phyloP scores from a whole-genome alignment of 768 basidiomycete species.

The Serendipita vermifera region DNA sequence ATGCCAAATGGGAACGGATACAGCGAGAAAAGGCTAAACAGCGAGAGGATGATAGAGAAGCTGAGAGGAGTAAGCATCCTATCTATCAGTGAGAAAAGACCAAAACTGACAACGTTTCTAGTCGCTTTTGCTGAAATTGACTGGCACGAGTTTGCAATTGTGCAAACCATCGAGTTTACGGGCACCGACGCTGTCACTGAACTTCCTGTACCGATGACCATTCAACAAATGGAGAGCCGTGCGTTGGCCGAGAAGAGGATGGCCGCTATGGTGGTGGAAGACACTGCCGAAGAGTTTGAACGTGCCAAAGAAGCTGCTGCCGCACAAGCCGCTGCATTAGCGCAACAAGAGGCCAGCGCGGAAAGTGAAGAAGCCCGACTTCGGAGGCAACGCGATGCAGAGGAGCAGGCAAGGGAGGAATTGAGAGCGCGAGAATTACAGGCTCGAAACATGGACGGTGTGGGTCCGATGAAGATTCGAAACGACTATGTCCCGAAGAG shows the following conservation, averaged over 20 bases:
- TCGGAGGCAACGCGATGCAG: conserved; percentile 53
- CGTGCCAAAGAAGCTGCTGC: conserved; percentile 74
- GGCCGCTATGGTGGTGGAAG: conserved; percentile 98
- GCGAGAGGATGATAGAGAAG: conserved; percentile 81
- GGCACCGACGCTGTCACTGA: conserved; percentile 81
- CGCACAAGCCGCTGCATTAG: conserved; percentile 70
- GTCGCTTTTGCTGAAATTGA: conserved; percentile 96
- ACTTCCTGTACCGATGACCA: conserved; percentile 90
- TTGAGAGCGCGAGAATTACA: conserved; percentile 72
- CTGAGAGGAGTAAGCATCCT: conserved; percentile 60
- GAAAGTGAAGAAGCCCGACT: conserved; percentile 52
- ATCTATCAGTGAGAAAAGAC: not conserved
- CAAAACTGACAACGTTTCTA: conserved; percentile 19
- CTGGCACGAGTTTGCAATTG: conserved; percentile 98
- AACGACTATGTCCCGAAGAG: conserved; percentile 93
- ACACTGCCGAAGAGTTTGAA: conserved; percentile 75
- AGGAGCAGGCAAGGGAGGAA: conserved; percentile 54
- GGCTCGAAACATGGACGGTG: conserved; percentile 56
- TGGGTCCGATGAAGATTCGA: conserved; percentile 83
- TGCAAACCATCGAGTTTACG: conserved; percentile 97
- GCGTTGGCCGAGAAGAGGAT: conserved; percentile 93
- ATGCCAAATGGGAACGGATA: conserved; percentile 81
- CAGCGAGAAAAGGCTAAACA: conserved; percentile 77
- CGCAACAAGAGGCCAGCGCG: conserved; percentile 81
- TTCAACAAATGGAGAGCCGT: conserved; percentile 92